These are phyloP conservation scores for Fusarium abutilonis DNA, from an alignment of 2,329 filamentous ascomycete species.

Conservation along the genomic window DNA sequence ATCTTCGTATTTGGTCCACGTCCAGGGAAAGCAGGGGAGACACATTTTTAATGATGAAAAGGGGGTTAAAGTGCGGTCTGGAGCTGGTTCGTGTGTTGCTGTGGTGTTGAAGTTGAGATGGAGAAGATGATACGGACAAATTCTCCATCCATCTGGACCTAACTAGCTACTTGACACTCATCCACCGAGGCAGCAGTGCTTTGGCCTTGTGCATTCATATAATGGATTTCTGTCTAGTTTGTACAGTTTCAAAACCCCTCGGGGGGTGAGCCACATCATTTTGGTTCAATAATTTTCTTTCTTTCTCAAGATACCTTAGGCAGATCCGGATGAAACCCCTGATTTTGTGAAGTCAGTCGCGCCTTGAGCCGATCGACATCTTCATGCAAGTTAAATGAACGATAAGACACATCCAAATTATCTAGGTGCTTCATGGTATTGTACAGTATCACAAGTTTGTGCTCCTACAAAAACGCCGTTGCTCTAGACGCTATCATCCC, in stretches of 20 bases:
- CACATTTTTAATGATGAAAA: slow-evolving; percentile 55
- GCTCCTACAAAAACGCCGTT: neutral
- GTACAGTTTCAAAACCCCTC: neutral
- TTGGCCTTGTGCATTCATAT: neutral
- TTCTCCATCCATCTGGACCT: neutral
- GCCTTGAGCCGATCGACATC: too few species aligned
- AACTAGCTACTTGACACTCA: neutral
- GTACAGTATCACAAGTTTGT: neutral
- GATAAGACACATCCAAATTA: neutral
- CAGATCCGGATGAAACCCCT: too few species aligned
- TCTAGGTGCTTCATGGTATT: neutral
- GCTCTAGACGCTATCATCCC: neutral
- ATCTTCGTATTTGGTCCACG: slow-evolving; percentile 59
- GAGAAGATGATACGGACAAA: slow-evolving; percentile 2
- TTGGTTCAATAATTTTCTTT: too few species aligned
- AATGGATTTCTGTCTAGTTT: neutral
- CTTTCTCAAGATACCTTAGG: too few species aligned
- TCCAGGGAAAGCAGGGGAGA: slow-evolving; percentile 63
- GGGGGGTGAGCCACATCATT: too few species aligned
- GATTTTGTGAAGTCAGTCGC: too few species aligned
- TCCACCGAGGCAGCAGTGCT: slow-evolving; percentile 11
- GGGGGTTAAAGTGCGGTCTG: fast-evolving
- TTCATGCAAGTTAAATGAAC: too few species aligned
- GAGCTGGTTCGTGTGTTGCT: neutral
- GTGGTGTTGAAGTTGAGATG: slow-evolving; percentile 4